Percentiles rank a stretch among this genome's conserved stretches.
Conservation (phyloP, 345 rosid species). For the Rhodomyrtus tomentosa region DNA sequence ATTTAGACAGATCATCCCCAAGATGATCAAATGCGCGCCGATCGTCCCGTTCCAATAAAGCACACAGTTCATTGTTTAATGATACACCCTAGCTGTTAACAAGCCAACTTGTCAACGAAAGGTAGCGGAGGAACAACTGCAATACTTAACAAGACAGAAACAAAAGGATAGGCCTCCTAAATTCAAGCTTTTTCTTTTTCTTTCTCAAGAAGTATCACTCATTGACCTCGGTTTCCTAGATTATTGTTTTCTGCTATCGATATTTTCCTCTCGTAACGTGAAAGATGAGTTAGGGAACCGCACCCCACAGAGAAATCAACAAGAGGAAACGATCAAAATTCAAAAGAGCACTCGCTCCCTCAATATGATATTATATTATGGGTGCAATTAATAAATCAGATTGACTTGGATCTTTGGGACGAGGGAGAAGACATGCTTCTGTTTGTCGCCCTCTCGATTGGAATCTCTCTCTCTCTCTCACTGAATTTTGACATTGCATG, state of each 20-base stretch:
- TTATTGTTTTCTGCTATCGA: slow-evolving; percentile 2
- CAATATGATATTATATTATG: slow-evolving; percentile 1
- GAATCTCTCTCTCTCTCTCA: slow-evolving; percentile 30
- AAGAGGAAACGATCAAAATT: slow-evolving; percentile 63
- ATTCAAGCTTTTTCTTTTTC: not conserved
- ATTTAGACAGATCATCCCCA: not conserved
- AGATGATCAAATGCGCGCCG: not conserved
- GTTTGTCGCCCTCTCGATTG: slow-evolving; percentile 60
- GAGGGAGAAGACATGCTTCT: slow-evolving; percentile 36
- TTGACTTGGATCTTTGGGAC: slow-evolving; percentile 28
- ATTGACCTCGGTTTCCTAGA: slow-evolving; percentile 34
- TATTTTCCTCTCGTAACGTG: slow-evolving; percentile 2
- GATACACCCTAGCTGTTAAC: not conserved
- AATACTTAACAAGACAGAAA: slow-evolving; percentile 10
- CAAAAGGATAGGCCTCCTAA: not conserved
- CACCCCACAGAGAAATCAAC: slow-evolving; percentile 42
- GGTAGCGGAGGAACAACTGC: slow-evolving; percentile 3
- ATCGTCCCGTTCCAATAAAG: not conserved
- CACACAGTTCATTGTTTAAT: not conserved
- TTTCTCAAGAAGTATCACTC: not conserved
- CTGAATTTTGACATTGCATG: slow-evolving; percentile 17
- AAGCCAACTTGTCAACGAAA: not conserved
- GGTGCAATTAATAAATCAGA: slow-evolving; percentile 12
- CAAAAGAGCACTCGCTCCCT: slow-evolving; percentile 20
- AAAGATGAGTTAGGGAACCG: slow-evolving; percentile 12